These are phyloP conservation scores for Suhomyces tanzawaensis DNA, from an alignment of 805 yeast species.

Conservation along the genomic window DNA sequence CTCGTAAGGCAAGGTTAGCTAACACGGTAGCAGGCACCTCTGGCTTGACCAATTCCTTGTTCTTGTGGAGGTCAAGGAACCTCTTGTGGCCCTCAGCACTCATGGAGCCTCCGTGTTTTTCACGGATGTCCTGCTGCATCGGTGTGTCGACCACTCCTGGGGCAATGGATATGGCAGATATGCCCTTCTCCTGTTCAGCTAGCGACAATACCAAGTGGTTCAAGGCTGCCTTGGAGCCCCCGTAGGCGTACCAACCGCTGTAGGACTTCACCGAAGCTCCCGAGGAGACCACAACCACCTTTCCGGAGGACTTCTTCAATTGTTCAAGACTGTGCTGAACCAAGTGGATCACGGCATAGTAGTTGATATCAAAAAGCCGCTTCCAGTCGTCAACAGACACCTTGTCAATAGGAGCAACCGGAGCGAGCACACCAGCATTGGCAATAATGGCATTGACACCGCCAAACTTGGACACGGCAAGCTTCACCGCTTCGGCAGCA, in stretches of 20 bases:
- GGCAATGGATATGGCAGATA: constrained; percentile 71
- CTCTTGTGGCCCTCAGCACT: constrained; percentile 52
- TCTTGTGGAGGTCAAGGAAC: constrained; percentile 61
- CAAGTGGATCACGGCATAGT: constrained; percentile 69
- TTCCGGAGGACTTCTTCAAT: constrained; percentile 56
- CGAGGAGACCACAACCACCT: constrained; percentile 77
- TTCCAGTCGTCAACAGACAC: constrained; percentile 61
- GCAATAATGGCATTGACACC: constrained; percentile 62
- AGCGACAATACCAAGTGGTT: constrained; percentile 71
- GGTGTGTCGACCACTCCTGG: constrained; percentile 94
- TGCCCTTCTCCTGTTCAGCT: constrained; percentile 59
- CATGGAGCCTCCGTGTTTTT: constrained; percentile 60
- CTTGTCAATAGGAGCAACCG: constrained; percentile 54
- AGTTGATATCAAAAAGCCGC: constrained; percentile 66
- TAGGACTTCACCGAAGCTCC: constrained; percentile 72
- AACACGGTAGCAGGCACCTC: constrained; percentile 69
- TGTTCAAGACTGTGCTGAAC: constrained; percentile 56
- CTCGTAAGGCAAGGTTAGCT: constrained; percentile 61
- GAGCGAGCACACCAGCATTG: constrained; percentile 82
- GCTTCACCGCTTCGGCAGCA: constrained; percentile 37
- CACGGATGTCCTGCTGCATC: constrained; percentile 84
- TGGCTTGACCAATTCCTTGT: constrained; percentile 61
- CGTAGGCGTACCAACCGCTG: constrained; percentile 88
- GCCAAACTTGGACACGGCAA: constrained; percentile 52
- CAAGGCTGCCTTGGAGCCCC: constrained; percentile 87